Percentiles rank a stretch among this genome's conserved stretches.
Evolutionary conservation across 495 filamentous ascomycete genomes (phyloP).

Genomic region (Neurospora sp.): DNA sequence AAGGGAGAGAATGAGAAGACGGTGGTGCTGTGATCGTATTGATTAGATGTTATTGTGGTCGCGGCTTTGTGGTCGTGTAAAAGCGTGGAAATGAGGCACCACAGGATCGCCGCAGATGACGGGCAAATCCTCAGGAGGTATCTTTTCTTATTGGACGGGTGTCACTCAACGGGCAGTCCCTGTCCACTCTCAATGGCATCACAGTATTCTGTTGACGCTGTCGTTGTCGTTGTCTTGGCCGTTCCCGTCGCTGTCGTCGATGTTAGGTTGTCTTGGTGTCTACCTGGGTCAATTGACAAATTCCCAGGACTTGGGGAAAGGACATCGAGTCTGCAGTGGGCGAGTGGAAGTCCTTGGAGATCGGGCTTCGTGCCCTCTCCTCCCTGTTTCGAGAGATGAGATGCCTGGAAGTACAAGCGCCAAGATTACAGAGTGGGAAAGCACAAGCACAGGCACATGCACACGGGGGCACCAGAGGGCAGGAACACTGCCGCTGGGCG

Average conservation of each 20-base stretch:
- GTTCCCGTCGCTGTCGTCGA: not conserved
- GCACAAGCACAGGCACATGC: not conserved
- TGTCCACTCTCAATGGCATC: not conserved
- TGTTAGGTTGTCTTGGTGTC: not conserved
- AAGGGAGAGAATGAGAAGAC: not conserved
- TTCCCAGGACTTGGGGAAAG: not conserved
- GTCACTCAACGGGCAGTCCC: not conserved
- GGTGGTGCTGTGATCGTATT: not conserved
- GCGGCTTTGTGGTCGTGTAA: not conserved
- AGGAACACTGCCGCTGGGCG: not conserved
- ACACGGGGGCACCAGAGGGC: not conserved
- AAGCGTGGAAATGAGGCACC: not conserved
- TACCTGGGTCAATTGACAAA: not conserved
- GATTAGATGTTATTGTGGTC: not conserved
- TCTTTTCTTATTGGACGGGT: not conserved
- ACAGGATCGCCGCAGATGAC: not conserved
- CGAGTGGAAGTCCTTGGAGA: not conserved
- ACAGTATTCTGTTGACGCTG: no score
- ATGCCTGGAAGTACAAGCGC: not conserved
- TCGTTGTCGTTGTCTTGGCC: not conserved
- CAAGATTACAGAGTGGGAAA: not conserved
- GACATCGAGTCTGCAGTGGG: not conserved
- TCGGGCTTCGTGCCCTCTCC: not conserved
- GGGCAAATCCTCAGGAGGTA: not conserved
- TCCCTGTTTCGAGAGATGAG: not conserved